A percentile compares a stretch with the other conserved stretches of the same genome.
These are phyloP conservation scores for Xylaria hypoxylon DNA, from an alignment of 2,329 filamentous ascomycete genomes.

Conservation along the genomic window DNA sequence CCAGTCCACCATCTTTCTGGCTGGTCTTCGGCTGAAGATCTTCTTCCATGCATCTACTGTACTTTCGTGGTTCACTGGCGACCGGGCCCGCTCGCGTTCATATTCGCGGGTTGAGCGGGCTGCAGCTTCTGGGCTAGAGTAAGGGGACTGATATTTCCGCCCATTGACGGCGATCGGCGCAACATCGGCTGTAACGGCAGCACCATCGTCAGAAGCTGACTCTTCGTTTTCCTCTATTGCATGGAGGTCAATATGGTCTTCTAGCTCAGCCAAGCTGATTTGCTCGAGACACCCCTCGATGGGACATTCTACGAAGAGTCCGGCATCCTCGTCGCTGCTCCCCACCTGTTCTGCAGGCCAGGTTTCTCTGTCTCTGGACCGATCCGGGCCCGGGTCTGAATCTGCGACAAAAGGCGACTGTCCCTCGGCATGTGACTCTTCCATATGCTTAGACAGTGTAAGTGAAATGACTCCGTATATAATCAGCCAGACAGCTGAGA, in stretches of 20 bases:
- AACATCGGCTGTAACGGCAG: slow-evolving; percentile 18
- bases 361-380: slow-evolving; percentile 1
- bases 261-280: slow-evolving; percentile 64
- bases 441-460: slow-evolving; percentile 48
- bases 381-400: slow-evolving; percentile 14
- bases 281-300: slow-evolving; percentile 69
- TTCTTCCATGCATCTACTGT: slow-evolving; percentile 50
- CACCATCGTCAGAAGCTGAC: slow-evolving; percentile 28
- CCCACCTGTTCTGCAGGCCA: slow-evolving; percentile 3
- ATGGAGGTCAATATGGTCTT: slow-evolving; percentile 71
- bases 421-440: slow-evolving; percentile 46
- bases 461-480: slow-evolving; percentile 19
- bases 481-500: neutral
- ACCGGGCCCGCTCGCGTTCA: slow-evolving; percentile 10
- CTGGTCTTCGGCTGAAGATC: slow-evolving; percentile 42
- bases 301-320: slow-evolving; percentile 64
- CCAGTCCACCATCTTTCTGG: slow-evolving; percentile 7
- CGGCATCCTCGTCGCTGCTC: slow-evolving; percentile 48
- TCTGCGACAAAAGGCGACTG: slow-evolving; percentile 44
- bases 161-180: neutral
- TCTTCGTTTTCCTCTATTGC: slow-evolving; percentile 61
- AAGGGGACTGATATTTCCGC: slow-evolving; percentile 40
- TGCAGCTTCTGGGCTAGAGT: slow-evolving; percentile 23
- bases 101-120: slow-evolving; percentile 21
- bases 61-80: slow-evolving; percentile 34